Evolutionary conservation across 257 asterid species (phyloP).

Genomic region (Paulownia fortunei): DNA sequence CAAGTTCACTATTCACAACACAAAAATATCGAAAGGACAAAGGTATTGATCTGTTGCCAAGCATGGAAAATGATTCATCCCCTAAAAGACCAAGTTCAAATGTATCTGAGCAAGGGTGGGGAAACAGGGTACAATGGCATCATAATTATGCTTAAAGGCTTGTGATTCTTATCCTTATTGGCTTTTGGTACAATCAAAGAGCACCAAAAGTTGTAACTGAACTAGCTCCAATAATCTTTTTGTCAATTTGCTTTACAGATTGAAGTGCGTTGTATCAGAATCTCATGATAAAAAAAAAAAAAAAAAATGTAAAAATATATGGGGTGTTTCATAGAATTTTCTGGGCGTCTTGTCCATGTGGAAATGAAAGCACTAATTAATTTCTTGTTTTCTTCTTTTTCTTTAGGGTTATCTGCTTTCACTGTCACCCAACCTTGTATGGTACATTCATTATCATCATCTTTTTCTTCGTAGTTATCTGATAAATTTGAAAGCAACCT

Average conservation of each 20-base stretch:
- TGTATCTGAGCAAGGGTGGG: conserved; percentile 31
- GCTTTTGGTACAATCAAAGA: conserved; percentile 28
- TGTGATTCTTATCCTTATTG: conserved; percentile 33
- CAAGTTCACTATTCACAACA: background rate
- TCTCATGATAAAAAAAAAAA: background rate
- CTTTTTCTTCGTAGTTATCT: conserved; percentile 39
- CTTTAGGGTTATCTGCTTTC: conserved; percentile 24
- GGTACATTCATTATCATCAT: conserved; percentile 21
- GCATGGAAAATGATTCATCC: conserved; percentile 21
- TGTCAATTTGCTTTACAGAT: background rate
- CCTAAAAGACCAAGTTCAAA: conserved; percentile 35
- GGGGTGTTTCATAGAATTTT: background rate
- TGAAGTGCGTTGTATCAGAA: conserved; percentile 7
- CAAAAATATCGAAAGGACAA: background rate
- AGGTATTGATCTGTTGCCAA: conserved; percentile 1
- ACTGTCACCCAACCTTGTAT: background rate
- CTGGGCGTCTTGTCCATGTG: background rate
- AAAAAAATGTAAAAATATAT: background rate
- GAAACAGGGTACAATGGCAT: conserved; percentile 23
- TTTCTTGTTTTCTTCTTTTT: background rate
- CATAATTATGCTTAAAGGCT: conserved; percentile 34
- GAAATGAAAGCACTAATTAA: conserved; percentile 30
- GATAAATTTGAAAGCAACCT: conserved; percentile 59
- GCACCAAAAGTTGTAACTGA: background rate
- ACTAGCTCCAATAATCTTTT: background rate